Percentiles rank a stretch among this genome's conserved stretches.
phyloP scores from a whole-genome alignment of 352 stramenopile species.

The Phytophthora capsici region DNA sequence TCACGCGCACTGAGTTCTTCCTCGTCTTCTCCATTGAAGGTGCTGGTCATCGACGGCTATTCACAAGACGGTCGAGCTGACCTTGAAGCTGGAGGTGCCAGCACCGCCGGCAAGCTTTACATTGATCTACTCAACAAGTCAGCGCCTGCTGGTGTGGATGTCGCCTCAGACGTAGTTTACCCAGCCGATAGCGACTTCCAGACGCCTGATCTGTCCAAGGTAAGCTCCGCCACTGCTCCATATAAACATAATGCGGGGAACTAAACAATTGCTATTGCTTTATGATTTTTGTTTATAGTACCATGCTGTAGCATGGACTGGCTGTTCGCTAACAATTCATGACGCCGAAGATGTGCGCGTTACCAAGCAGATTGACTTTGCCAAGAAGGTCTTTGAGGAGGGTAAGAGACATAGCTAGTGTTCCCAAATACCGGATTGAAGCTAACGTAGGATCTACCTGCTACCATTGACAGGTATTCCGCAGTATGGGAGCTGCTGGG shows the following conservation, averaged over 20 bases:
- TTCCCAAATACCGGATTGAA: neutral
- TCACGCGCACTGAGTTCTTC: slow-evolving; percentile 33
- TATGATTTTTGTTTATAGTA: slow-evolving; percentile 41
- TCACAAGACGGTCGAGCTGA: slow-evolving; percentile 69
- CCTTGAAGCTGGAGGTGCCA: slow-evolving; percentile 69
- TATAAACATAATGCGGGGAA: neutral
- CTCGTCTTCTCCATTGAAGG: slow-evolving; percentile 51
- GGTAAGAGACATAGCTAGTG: slow-evolving; percentile 31
- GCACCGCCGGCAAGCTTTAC: slow-evolving; percentile 77
- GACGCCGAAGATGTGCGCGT: slow-evolving; percentile 61
- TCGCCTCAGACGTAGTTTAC: slow-evolving; percentile 67
- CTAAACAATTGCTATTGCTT: slow-evolving; percentile 10
- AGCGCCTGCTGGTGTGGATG: slow-evolving; percentile 52
- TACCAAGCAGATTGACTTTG: slow-evolving; percentile 78
- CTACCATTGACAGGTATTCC: slow-evolving; percentile 46
- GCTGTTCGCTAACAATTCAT: slow-evolving; percentile 79
- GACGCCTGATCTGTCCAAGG: slow-evolving; percentile 62
- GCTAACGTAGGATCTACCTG: slow-evolving; percentile 7
- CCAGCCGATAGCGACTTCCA: slow-evolving; percentile 72
- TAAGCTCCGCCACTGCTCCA: slow-evolving; percentile 16
- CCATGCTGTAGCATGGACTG: slow-evolving; percentile 79
- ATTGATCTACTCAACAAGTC: slow-evolving; percentile 65
- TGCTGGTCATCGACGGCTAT: slow-evolving; percentile 85
- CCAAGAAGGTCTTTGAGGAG: slow-evolving; percentile 68
- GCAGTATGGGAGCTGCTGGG: slow-evolving; percentile 86